These are phyloP conservation scores for Trichosanthes truncata DNA, from an alignment of 306 rosid genomes.

Conservation along the genomic window DNA sequence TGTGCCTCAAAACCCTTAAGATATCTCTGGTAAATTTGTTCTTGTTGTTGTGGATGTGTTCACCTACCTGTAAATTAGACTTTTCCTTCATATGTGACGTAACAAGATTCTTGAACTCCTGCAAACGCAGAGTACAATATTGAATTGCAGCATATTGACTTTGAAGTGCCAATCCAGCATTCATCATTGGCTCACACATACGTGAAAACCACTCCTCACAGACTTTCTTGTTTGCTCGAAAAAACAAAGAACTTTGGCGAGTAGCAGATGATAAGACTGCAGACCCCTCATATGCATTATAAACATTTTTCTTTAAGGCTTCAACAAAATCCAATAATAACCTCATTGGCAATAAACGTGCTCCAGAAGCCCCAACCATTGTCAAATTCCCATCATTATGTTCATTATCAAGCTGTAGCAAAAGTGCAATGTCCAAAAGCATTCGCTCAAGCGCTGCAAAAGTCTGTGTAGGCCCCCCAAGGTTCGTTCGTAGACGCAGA, in stretches of 20 bases:
- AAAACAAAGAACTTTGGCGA: slow-evolving; percentile 82
- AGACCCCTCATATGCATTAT: slow-evolving; percentile 95
- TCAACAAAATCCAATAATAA: slow-evolving; percentile 79
- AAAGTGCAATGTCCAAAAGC: slow-evolving; percentile 87
- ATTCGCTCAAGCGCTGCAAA: slow-evolving; percentile 90
- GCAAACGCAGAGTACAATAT: slow-evolving; percentile 71
- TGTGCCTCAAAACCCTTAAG: slow-evolving; percentile 60
- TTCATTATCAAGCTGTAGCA: slow-evolving; percentile 77
- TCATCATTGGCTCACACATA: slow-evolving; percentile 97
- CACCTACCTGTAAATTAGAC: slow-evolving; percentile 57
- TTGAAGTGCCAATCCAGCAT: slow-evolving; percentile 90
- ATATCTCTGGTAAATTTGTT: slow-evolving; percentile 54
- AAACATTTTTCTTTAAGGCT: slow-evolving; percentile 88
- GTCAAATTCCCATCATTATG: slow-evolving; percentile 84
- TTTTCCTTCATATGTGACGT: slow-evolving; percentile 56
- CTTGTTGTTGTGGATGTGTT: slow-evolving; percentile 43
- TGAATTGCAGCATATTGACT: slow-evolving; percentile 82
- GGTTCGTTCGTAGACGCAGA: slow-evolving; percentile 81
- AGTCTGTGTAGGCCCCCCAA: slow-evolving; percentile 97
- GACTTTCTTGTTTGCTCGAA: slow-evolving; percentile 91
- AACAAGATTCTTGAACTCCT: slow-evolving; percentile 65
- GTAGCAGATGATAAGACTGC: slow-evolving; percentile 60
- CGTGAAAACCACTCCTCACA: slow-evolving; percentile 99
- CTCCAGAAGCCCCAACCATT: slow-evolving; percentile 91
- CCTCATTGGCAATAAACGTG: slow-evolving; percentile 90